Conservation (phyloP, 208 protist genomes). For the Wallacemonas sp. region DNA sequence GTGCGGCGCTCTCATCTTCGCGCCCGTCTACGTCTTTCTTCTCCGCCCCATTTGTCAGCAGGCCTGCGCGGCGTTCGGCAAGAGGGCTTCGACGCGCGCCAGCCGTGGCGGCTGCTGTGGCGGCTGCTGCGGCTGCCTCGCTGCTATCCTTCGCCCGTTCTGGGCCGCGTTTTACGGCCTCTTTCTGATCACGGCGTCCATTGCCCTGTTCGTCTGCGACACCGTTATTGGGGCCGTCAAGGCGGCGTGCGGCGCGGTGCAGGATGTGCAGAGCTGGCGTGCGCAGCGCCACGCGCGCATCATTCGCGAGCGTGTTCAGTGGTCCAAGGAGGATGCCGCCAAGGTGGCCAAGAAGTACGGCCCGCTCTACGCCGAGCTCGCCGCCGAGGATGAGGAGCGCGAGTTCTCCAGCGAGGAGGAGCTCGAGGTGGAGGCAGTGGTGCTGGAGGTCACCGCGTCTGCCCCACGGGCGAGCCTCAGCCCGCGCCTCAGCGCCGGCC, state of each 20-base stretch:
- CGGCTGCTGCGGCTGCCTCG: background rate
- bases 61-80: background rate
- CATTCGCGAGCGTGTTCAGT: background rate
- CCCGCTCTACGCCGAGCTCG: background rate
- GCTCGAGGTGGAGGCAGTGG: background rate
- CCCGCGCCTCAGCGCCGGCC: background rate
- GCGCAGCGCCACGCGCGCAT: background rate
- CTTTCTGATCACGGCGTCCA: background rate
- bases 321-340: slow-evolving; percentile 12
- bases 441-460: background rate
- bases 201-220: background rate
- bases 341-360: slow-evolving; percentile 18
- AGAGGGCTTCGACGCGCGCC: no score
- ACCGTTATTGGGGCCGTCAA: background rate
- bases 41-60: slow-evolving; percentile 43
- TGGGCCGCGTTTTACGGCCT: slow-evolving; percentile 14
- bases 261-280: background rate
- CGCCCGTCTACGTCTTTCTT: slow-evolving; percentile 59
- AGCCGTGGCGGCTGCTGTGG: no score
- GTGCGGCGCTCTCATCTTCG: slow-evolving; percentile 35
- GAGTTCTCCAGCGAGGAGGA: background rate
- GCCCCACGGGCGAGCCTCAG: background rate
- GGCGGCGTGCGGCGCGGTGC: background rate
- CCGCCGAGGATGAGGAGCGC: no score
- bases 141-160: background rate